A percentile compares a stretch with the other conserved stretches of the same genome.
phyloP scores from a whole-genome alignment of 305 asterid species.

The Fraxinus xanthoxyloides region DNA sequence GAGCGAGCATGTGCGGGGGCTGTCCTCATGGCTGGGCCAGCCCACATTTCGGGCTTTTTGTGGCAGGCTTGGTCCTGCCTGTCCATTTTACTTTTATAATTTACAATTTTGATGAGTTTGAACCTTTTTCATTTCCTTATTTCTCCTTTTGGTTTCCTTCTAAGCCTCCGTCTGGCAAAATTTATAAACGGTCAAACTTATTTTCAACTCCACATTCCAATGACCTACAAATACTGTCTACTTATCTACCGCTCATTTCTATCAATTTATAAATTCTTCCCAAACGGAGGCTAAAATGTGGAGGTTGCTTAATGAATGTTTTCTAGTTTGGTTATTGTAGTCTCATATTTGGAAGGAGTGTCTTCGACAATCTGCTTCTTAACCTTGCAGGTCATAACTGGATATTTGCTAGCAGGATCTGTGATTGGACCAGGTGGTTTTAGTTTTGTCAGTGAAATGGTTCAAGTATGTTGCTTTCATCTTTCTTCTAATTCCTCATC shows the following conservation, averaged over 20 bases:
- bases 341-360: conserved; percentile 23
- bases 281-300: background rate
- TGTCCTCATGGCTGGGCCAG: background rate
- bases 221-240: background rate
- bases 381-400: conserved; percentile 73
- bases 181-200: background rate
- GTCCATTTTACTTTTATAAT: background rate
- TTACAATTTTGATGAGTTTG: background rate
- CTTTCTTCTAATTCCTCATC: background rate
- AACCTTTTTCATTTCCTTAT: background rate
- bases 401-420: conserved; percentile 86
- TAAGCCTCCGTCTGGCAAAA: background rate
- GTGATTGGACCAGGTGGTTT: conserved; percentile 83
- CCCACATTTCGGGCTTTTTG: background rate
- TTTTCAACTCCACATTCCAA: background rate
- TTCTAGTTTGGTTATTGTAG: background rate
- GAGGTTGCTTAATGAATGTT: conserved; percentile 21
- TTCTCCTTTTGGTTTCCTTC: conserved; percentile 18
- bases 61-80: background rate
- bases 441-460: conserved; percentile 81
- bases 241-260: background rate
- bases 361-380: conserved; percentile 21
- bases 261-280: background rate
- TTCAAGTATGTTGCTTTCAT: conserved; percentile 53
- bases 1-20: background rate